Conservation (phyloP, 768 basidiomycete genomes). For the Mycena galopus region DNA sequence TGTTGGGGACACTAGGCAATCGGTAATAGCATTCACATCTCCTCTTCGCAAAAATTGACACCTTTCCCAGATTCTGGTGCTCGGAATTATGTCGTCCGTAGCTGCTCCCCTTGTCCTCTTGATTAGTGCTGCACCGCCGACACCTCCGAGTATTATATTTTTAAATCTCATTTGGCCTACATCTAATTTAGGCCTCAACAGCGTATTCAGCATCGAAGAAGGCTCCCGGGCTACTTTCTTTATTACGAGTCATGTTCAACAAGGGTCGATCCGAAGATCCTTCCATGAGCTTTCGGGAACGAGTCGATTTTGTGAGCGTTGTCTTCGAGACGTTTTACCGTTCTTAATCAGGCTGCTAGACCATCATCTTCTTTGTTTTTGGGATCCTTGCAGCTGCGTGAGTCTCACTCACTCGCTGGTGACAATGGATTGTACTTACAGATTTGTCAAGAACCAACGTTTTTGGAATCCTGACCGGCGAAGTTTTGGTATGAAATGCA, state of each 20-base stretch:
- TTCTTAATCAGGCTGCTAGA: background rate
- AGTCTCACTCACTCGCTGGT: conserved; percentile 42
- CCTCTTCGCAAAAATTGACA: background rate
- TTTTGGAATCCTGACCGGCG: conserved; percentile 74
- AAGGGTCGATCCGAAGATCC: conserved; percentile 54
- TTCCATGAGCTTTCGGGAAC: conserved; percentile 74
- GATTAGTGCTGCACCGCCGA: conserved; percentile 73
- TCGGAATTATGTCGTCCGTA: conserved; percentile 79
- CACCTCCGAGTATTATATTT: conserved; percentile 76
- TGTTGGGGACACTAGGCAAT: conserved; percentile 64
- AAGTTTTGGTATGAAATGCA: conserved; percentile 71
- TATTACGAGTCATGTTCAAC: conserved; percentile 68
- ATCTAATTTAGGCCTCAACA: conserved; percentile 41
- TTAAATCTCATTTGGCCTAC: background rate
- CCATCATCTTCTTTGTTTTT: conserved; percentile 70
- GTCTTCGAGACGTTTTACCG: background rate
- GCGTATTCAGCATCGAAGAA: conserved; percentile 78
- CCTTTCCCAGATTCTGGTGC: conserved; percentile 68
- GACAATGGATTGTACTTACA: background rate
- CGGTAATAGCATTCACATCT: conserved; percentile 57
- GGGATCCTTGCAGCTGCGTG: conserved; percentile 75
- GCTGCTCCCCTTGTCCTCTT: conserved; percentile 70
- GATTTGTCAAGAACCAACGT: conserved; percentile 64
- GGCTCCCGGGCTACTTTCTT: conserved; percentile 65
- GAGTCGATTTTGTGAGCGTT: conserved; percentile 69